Evolutionary conservation across 331 rosid species (phyloP).

Genomic region (Pyracantha coccinea): DNA sequence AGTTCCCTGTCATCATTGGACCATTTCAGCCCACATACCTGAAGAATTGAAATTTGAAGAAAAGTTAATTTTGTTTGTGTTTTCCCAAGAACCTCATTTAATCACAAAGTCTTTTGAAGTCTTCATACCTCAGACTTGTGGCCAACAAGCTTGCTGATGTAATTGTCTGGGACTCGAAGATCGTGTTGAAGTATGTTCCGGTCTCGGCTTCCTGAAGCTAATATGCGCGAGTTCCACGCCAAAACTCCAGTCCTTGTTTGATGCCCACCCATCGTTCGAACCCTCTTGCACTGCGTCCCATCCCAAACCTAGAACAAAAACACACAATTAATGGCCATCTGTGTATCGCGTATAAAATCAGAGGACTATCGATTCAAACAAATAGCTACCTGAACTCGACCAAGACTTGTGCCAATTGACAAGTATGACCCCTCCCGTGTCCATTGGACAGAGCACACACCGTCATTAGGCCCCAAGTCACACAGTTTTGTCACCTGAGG

Average conservation of each 20-base stretch:
- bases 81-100: background rate
- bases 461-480: conserved; percentile 96
- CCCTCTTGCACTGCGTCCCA: conserved; percentile 82
- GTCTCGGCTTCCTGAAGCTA: conserved; percentile 97
- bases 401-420: conserved; percentile 79
- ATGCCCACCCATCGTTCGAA: conserved; percentile 95
- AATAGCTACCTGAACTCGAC: conserved; percentile 88
- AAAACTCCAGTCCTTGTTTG: conserved; percentile 98
- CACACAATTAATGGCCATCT: background rate
- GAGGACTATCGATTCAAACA: background rate
- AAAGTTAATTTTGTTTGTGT: background rate
- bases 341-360: background rate
- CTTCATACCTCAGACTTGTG: conserved; percentile 90
- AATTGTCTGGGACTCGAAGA: conserved; percentile 73
- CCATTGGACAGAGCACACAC: conserved; percentile 97
- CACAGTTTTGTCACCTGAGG: conserved; percentile 89
- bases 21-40: conserved; percentile 99
- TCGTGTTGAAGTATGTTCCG: conserved; percentile 94
- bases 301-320: conserved; percentile 68
- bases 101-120: background rate
- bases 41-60: background rate
- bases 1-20: conserved; percentile 94
- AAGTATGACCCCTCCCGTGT: conserved; percentile 91
- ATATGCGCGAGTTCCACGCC: conserved; percentile 90
- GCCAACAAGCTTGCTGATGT: conserved; percentile 71